Conservation (phyloP, 768 basidiomycete species). For the Amanita inopinata region DNA sequence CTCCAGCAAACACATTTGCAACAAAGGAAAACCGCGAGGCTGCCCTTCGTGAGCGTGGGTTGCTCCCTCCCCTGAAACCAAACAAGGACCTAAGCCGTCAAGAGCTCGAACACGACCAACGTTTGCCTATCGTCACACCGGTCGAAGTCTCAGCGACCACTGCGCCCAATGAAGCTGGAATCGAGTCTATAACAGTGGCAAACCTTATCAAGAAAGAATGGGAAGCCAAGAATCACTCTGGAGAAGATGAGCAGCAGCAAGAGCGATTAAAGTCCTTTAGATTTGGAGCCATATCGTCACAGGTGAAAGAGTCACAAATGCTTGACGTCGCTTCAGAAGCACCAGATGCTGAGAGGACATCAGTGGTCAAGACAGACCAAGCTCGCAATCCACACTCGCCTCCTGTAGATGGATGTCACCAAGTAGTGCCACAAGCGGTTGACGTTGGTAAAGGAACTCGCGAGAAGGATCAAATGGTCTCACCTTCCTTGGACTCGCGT, state of each 20-base stretch:
- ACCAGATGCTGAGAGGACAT: neutral
- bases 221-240: slow-evolving; percentile 30
- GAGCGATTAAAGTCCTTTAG: slow-evolving; percentile 25
- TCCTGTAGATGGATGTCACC: too few species aligned
- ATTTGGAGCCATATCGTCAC: slow-evolving; percentile 22
- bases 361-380: too few species aligned
- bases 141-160: slow-evolving; percentile 10
- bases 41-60: slow-evolving; percentile 50
- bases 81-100: slow-evolving; percentile 33
- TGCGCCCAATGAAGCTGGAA: slow-evolving; percentile 10
- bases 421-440: too few species aligned
- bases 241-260: slow-evolving; percentile 15
- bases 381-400: too few species aligned
- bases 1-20: slow-evolving; percentile 14
- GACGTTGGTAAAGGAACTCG: too few species aligned
- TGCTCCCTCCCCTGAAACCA: slow-evolving; percentile 38
- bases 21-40: slow-evolving; percentile 37
- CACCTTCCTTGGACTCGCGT: too few species aligned
- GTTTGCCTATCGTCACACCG: slow-evolving; percentile 25
- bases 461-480: too few species aligned
- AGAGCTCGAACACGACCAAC: slow-evolving; percentile 27
- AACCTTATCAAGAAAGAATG: slow-evolving; percentile 44
- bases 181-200: slow-evolving; percentile 31
- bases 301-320: slow-evolving; percentile 4
- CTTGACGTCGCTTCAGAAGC: neutral